Evolutionary conservation across 1,284 basidiomycete genomes (phyloP), one percentile per base, ranked within the genome.

Genomic region (Cutaneotrichosporon mucoides): DNA sequence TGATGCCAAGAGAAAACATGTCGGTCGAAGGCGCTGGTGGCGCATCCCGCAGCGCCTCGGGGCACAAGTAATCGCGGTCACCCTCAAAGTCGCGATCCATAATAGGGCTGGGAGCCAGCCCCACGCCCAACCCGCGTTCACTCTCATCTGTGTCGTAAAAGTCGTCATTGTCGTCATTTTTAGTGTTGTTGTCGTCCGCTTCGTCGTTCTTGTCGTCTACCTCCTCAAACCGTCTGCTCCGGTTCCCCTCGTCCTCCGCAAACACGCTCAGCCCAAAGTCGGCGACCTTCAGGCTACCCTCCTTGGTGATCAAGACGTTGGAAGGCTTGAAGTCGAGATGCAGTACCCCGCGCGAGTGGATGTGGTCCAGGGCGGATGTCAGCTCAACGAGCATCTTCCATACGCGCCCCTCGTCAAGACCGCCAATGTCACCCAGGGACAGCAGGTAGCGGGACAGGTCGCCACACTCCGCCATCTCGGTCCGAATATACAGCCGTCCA

Each of bases 301-400:
- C 84, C 16, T 83, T 82, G 5, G 90, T 92, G 68, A 99, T 84
- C 73, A 99, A 92, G 53, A 99, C 87, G 75, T 99, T 99, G 56
- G 90, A 92, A 7, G 95, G 95, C 81, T 98, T 99, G 64, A 99
- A 80, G 79, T 99, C 95, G 57, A 99, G 84, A 79, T 99, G 95
- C 50, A 98, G 87, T 56, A 97, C 86, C 59, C 87, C 87, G 47
- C 86, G 83, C 62, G 84, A 81, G 77, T 99, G 96, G 62, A 99
- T 89, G 78, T 93, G 92, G 59, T 82, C 81, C 59, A 98, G 82
- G 61, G 92, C 91, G 84, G 88, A 48, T 0, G 76, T 67, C 54
- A 98, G 82, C 77, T 98, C 95, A 42, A 85, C 86, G 62, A 95
- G 81, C 65, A 94, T 86, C 82, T 98, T 98, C 95, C 95, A 99